A percentile compares a stretch with the other conserved stretches of the same genome.
Conservation (phyloP, 2,329 filamentous ascomycete genomes). For the Aspergillus pseudoglaucus region DNA sequence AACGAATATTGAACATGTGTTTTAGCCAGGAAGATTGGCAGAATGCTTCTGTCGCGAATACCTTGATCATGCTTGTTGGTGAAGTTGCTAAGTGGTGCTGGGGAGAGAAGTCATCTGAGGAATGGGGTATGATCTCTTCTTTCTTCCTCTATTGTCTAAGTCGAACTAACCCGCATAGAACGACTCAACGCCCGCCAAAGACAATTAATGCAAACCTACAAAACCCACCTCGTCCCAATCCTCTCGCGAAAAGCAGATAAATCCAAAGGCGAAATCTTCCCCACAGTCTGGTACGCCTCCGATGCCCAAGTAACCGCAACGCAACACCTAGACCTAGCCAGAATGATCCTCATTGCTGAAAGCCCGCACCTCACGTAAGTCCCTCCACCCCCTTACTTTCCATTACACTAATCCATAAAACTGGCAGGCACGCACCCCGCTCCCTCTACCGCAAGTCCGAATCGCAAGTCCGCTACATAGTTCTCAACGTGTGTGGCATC, state of each 20-base stretch:
- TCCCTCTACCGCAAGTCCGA: conserved; percentile 11
- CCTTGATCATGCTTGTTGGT: conserved; percentile 13
- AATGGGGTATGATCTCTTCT: conserved; percentile 10
- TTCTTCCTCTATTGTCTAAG: no score
- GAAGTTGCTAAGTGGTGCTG: conserved; percentile 17
- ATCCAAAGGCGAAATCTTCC: neutral
- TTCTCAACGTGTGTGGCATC: conserved; percentile 16
- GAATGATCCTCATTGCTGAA: conserved; percentile 16
- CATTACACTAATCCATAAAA: neutral
- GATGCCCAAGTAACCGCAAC: conserved; percentile 16
- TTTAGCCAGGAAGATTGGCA: conserved; percentile 8
- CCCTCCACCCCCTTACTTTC: neutral
- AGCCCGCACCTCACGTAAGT: conserved; percentile 13
- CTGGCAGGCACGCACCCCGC: conserved; percentile 5
- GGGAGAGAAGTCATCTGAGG: conserved; percentile 4
- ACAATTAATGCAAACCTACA: conserved; percentile 1
- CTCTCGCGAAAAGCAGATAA: neutral
- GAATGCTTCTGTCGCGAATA: conserved; percentile 8
- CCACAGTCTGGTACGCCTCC: conserved; percentile 15
- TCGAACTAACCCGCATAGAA: neutral
- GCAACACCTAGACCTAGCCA: conserved; percentile 15
- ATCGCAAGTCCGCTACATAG: conserved; percentile 13
- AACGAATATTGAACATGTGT: conserved; percentile 9
- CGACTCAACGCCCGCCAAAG: conserved; percentile 1
- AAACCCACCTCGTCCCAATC: conserved; percentile 1